phyloP scores from a whole-genome alignment of 495 filamentous ascomycete genomes.

The Pyronema omphalodes region DNA sequence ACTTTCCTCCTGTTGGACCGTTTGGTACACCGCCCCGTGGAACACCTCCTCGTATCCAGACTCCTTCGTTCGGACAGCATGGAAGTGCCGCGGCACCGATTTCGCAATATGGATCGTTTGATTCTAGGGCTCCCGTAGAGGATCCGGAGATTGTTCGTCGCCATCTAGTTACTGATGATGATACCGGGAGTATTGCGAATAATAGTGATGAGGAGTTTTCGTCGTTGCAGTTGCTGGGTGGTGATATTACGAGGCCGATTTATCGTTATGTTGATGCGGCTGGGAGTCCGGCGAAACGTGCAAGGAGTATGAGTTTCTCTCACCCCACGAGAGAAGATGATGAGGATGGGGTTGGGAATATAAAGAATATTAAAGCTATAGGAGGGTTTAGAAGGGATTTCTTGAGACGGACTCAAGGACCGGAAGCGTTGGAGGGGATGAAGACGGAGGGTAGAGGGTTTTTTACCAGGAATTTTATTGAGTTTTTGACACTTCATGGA shows the following conservation, averaged over 20 bases:
- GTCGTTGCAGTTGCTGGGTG: constrained; percentile 75
- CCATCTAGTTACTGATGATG: constrained; percentile 47
- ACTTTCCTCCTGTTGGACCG: constrained; percentile 16
- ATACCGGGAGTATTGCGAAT: constrained; percentile 32
- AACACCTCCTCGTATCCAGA: constrained; percentile 35
- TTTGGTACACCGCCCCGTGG: constrained; percentile 36
- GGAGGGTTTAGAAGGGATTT: constrained; percentile 88
- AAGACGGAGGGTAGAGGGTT: constrained; percentile 30
- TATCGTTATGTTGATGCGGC: constrained; percentile 88
- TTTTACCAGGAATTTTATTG: constrained; percentile 79
- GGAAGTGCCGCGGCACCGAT: constrained; percentile 23
- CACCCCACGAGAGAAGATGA: constrained; percentile 54
- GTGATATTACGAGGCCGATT: constrained; percentile 82
- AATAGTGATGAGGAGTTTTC: constrained; percentile 46
- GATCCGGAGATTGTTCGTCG: constrained; percentile 65
- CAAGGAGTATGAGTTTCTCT: constrained; percentile 59
- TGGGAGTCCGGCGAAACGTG: constrained; percentile 29
- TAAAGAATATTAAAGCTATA: constrained; percentile 71
- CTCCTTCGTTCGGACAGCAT: constrained; percentile 35
- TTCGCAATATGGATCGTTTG: constrained; percentile 59
- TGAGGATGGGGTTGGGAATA: constrained; percentile 61
- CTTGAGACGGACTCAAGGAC: constrained; percentile 37
- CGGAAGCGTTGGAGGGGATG: constrained; percentile 20
- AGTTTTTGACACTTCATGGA: constrained; percentile 85
- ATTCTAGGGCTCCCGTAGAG: constrained; percentile 45